These are phyloP conservation scores for Cardamine occulta DNA, from an alignment of 345 rosid genomes.

Conservation along the genomic window DNA sequence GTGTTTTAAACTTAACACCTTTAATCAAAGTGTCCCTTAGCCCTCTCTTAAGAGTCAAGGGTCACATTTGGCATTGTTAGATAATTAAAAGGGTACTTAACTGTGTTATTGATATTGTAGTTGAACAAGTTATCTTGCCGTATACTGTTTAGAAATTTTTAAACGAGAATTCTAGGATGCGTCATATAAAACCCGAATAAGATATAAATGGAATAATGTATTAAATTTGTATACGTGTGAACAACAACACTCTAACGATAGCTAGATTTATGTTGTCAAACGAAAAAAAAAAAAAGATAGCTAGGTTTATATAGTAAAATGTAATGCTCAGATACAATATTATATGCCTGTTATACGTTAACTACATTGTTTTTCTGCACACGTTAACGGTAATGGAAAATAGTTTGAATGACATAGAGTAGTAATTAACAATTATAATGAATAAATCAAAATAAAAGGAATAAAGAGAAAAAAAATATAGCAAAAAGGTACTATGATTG, in stretches of 20 bases:
- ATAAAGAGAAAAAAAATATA: conserved; percentile 17
- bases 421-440: neutral
- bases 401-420: neutral
- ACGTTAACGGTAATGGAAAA: conserved; percentile 6
- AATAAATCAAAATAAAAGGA: conserved; percentile 13
- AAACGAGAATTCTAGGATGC: conserved; percentile 19
- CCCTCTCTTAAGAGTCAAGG: conserved; percentile 34
- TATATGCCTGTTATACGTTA: neutral
- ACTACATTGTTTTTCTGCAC: conserved; percentile 22
- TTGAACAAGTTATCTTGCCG: conserved; percentile 32
- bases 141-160: conserved; percentile 8
- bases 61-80: conserved; percentile 20
- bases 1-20: neutral
- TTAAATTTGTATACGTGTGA: conserved; percentile 32
- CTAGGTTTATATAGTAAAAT: neutral
- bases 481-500: conserved; percentile 36
- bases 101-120: neutral
- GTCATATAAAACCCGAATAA: conserved; percentile 9
- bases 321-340: neutral
- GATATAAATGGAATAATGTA: neutral
- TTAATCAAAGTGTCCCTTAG: conserved; percentile 29
- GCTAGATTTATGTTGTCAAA: neutral
- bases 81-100: neutral
- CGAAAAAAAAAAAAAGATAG: neutral
- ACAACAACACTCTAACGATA: conserved; percentile 36